A percentile compares a stretch with the other conserved stretches of the same genome.
phyloP scores from a whole-genome alignment of 2,329 filamentous ascomycete genomes.

The Neofusicoccum ribis region DNA sequence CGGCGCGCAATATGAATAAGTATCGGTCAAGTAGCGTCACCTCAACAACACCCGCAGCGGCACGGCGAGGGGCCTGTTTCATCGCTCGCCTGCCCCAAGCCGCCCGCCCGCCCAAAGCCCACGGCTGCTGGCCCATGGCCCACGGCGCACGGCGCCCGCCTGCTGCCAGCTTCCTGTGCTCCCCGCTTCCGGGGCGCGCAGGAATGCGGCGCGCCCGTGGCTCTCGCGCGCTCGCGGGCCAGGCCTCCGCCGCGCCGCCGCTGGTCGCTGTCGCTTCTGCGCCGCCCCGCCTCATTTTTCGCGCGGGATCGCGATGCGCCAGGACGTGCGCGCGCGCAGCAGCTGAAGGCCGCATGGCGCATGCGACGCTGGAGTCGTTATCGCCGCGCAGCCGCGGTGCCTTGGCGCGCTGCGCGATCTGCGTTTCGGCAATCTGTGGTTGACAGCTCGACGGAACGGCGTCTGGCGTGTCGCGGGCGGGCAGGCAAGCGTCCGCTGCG shows the following conservation, averaged over 20 bases:
- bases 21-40: background rate
- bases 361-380: conserved; percentile 9
- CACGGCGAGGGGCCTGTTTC: conserved; percentile 10
- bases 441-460: background rate
- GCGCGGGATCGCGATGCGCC: background rate
- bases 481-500: background rate
- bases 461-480: background rate
- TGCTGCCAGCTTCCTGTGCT: background rate
- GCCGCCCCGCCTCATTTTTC: background rate
- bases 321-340: background rate
- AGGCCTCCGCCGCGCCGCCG: background rate
- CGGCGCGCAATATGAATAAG: conserved; percentile 4
- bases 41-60: conserved; percentile 7
- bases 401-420: conserved; percentile 10
- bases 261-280: background rate
- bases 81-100: background rate
- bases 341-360: conserved; percentile 6
- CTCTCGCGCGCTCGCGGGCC: background rate
- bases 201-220: background rate
- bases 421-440: conserved; percentile 12
- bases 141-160: background rate
- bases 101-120: background rate
- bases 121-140: background rate
- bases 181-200: background rate
- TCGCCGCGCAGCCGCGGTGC: background rate